Conservation (phyloP, 352 stramenopile species). For the Globisporangium orthogonon region DNA sequence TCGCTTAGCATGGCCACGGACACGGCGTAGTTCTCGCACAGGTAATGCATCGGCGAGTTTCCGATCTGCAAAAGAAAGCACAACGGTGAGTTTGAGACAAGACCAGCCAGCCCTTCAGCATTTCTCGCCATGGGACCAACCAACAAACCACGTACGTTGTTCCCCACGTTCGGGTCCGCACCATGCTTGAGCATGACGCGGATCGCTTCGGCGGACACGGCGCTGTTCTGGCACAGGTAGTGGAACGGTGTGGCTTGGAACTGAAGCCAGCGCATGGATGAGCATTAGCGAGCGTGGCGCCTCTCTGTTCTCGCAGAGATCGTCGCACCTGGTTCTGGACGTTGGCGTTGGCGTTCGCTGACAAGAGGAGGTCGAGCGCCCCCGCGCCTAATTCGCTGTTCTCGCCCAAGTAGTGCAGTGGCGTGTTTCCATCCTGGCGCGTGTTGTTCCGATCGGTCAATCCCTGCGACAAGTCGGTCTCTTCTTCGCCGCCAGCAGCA, state of each 20-base stretch:
- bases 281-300: neutral
- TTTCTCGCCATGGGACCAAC: too few relatives aligned
- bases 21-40: conserved; percentile 62
- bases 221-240: conserved; percentile 64
- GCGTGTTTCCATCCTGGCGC: conserved; percentile 48
- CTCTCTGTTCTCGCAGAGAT: neutral
- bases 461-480: neutral
- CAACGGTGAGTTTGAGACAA: neutral
- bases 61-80: conserved; percentile 43
- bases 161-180: conserved; percentile 63
- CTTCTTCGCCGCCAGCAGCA: neutral
- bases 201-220: conserved; percentile 36
- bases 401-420: conserved; percentile 58
- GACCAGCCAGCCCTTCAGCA: too few relatives aligned
- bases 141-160: conserved; percentile 42
- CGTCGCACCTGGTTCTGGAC: conserved; percentile 57
- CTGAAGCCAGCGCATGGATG: conserved; percentile 13
- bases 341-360: conserved; percentile 39
- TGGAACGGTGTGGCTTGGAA: conserved; percentile 73
- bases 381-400: conserved; percentile 31
- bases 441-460: neutral
- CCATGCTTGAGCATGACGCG: conserved; percentile 40
- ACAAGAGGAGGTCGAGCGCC: conserved; percentile 35
- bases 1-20: conserved; percentile 52
- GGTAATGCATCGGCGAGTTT: conserved; percentile 63